These are phyloP conservation scores for Colletotrichum sp. DNA, from an alignment of 2,329 filamentous ascomycete species.

Conservation along the genomic window DNA sequence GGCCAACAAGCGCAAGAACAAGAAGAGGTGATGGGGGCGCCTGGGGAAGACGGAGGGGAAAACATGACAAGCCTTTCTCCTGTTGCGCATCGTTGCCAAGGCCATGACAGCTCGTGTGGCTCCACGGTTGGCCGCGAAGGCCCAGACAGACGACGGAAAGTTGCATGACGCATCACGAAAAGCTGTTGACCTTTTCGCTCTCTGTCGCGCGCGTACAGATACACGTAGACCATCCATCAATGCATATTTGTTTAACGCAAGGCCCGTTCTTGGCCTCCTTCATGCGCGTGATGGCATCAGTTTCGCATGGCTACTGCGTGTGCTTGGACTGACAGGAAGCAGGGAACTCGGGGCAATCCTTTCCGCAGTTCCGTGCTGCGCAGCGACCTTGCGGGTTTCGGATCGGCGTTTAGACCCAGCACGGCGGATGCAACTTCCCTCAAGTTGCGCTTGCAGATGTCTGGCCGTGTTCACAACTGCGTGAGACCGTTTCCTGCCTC, in stretches of 20 bases:
- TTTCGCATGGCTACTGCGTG: not conserved
- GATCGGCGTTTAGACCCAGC: not conserved
- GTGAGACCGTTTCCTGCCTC: not conserved
- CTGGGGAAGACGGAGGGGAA: not conserved
- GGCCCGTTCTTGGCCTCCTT: not conserved
- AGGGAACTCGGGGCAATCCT: not conserved
- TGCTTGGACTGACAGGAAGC: not conserved
- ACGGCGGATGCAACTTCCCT: not conserved
- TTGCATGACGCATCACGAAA: not conserved
- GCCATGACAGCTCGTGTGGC: not conserved
- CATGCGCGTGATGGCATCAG: not conserved
- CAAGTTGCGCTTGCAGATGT: not conserved
- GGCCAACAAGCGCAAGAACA: constrained; percentile 58
- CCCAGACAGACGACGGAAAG: not conserved
- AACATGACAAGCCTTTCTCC: not conserved
- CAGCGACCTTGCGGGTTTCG: not conserved
- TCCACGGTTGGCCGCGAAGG: not conserved
- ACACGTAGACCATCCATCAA: constrained; percentile 7
- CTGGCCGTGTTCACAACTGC: not conserved
- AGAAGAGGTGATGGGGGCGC: constrained; percentile 51
- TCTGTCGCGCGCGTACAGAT: not conserved
- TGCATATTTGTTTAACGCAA: not conserved
- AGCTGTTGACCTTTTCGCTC: not conserved
- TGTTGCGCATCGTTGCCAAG: not conserved
- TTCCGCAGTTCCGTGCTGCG: not conserved